Conservation (phyloP, 176 grass and related monocot species). For the Aegilops sharonensis region DNA sequence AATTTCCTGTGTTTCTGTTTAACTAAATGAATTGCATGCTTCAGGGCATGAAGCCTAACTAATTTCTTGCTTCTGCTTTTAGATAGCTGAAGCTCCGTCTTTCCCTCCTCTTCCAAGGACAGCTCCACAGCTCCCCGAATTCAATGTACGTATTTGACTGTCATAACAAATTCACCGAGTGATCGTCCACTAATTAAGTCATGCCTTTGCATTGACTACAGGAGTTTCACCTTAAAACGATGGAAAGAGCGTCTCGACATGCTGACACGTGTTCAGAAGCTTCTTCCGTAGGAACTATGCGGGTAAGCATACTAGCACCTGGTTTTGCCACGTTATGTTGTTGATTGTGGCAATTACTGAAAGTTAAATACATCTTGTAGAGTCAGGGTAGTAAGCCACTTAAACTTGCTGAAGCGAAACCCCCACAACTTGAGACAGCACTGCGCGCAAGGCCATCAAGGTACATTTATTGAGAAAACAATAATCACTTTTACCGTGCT, state of each 20-base stretch:
- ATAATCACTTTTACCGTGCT: not conserved
- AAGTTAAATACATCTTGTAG: constrained; percentile 52
- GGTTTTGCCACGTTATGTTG: not conserved
- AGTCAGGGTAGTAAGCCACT: constrained; percentile 51
- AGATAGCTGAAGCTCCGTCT: constrained; percentile 79
- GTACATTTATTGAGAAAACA: constrained; percentile 37
- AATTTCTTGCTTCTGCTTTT: constrained; percentile 25
- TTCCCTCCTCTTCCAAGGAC: constrained; percentile 68
- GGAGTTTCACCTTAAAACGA: constrained; percentile 90
- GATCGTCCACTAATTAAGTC: not conserved
- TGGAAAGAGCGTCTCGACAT: constrained; percentile 68
- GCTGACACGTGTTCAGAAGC: constrained; percentile 55
- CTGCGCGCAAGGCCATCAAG: constrained; percentile 71
- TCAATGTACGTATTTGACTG: constrained; percentile 53
- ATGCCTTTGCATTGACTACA: constrained; percentile 29
- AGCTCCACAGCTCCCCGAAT: constrained; percentile 53
- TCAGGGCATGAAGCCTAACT: constrained; percentile 4
- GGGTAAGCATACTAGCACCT: constrained; percentile 37
- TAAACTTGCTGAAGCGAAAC: constrained; percentile 54
- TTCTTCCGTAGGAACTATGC: constrained; percentile 52
- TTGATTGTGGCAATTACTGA: constrained; percentile 9
- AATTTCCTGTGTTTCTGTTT: not conserved
- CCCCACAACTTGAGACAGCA: constrained; percentile 79
- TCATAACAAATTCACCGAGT: not conserved
- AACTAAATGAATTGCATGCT: not conserved